A percentile compares a stretch with the other conserved stretches of the same genome.
phyloP scores from a whole-genome alignment of 1,284 basidiomycete species.

The Farysia itapuensis region DNA sequence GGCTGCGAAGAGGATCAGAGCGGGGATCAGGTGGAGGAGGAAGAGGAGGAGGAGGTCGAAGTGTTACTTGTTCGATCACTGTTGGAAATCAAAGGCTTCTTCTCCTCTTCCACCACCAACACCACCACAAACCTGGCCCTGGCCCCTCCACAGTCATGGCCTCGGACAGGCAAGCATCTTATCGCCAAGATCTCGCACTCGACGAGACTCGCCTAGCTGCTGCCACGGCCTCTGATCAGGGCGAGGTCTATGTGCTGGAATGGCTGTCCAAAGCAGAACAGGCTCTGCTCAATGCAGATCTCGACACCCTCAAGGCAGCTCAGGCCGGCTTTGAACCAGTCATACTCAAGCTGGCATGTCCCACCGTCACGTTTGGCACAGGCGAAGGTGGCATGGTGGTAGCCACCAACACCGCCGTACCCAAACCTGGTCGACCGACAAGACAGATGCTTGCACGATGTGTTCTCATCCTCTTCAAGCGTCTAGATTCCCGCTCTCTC shows the following conservation, averaged over 20 bases:
- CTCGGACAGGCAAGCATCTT: conserved; percentile 23
- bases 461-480: conserved; percentile 74
- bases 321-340: conserved; percentile 69
- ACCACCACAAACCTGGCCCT: no score
- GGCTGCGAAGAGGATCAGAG: no score
- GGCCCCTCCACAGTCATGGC: no score
- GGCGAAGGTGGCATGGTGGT: conserved; percentile 15
- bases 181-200: conserved; percentile 22
- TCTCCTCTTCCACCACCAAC: no score
- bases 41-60: no score
- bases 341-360: conserved; percentile 68
- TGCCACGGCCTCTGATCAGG: conserved; percentile 70
- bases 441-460: conserved; percentile 79
- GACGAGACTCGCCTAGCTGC: conserved; percentile 39
- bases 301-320: conserved; percentile 65
- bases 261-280: conserved; percentile 75
- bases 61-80: no score
- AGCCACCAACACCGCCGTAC: conserved; percentile 16
- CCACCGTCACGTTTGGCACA: conserved; percentile 19
- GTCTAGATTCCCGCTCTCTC: conserved; percentile 74
- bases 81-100: no score
- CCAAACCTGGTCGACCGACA: conserved; percentile 76
- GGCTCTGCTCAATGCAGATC: conserved; percentile 62
- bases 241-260: conserved; percentile 77
- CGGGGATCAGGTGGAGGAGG: no score